Evolutionary conservation across 768 basidiomycete genomes (phyloP).

Genomic region (Leccinum broughii): DNA sequence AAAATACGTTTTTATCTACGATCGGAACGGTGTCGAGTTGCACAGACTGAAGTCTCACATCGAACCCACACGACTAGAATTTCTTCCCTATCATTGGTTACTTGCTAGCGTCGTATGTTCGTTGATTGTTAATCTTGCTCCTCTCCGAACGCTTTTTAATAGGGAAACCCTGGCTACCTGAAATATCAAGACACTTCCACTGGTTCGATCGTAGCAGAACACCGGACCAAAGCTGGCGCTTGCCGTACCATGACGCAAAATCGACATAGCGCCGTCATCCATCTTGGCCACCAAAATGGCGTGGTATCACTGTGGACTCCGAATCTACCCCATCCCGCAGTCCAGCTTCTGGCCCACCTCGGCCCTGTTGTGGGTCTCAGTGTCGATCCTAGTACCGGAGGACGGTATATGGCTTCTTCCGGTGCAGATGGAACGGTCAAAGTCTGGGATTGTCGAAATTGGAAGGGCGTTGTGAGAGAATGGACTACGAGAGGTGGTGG

Average conservation of each 20-base stretch:
- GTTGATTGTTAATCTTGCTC: background rate
- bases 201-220: slow-evolving; percentile 80
- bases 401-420: slow-evolving; percentile 88
- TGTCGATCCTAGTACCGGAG: slow-evolving; percentile 82
- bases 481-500: slow-evolving; percentile 72
- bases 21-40: slow-evolving; percentile 89
- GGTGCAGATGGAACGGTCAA: slow-evolving; percentile 90
- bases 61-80: slow-evolving; percentile 88
- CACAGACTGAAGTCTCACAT: slow-evolving; percentile 83
- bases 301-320: slow-evolving; percentile 97
- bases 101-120: slow-evolving; percentile 75
- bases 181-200: slow-evolving; percentile 98
- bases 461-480: slow-evolving; percentile 84
- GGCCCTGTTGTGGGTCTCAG: slow-evolving; percentile 82
- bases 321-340: slow-evolving; percentile 87
- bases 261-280: slow-evolving; percentile 87
- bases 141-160: slow-evolving; percentile 1
- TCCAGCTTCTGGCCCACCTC: slow-evolving; percentile 87
- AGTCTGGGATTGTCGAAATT: slow-evolving; percentile 96
- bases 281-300: slow-evolving; percentile 94
- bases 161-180: slow-evolving; percentile 88
- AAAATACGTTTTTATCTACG: slow-evolving; percentile 95
- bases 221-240: slow-evolving; percentile 87
- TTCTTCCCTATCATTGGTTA: slow-evolving; percentile 94
- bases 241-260: slow-evolving; percentile 90